Percentiles rank a stretch among this genome's conserved stretches.
Evolutionary conservation across 164 flowering plant species (phyloP).

Genomic region (Umbilicus rupestris): DNA sequence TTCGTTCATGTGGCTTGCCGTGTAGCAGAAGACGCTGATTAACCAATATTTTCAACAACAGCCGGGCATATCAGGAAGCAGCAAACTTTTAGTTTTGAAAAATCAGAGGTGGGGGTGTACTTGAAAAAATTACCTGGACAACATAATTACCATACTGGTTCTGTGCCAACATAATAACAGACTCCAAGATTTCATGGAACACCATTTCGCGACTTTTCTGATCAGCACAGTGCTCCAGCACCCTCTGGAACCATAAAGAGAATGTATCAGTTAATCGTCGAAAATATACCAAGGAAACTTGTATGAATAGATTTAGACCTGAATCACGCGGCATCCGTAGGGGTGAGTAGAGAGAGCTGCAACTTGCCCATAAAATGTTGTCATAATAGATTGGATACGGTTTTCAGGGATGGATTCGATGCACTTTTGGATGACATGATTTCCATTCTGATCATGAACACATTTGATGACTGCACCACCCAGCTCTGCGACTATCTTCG

Average conservation of each 20-base stretch:
- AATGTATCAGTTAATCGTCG: background rate
- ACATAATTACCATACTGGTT: constrained; percentile 97
- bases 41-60: too few species aligned
- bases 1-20: too few species aligned
- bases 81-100: too few species aligned
- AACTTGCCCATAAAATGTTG: constrained; percentile 79
- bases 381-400: constrained; percentile 62
- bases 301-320: constrained; percentile 33
- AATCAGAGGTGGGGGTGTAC: too few species aligned
- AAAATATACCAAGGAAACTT: background rate
- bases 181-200: constrained; percentile 80
- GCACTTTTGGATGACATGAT: constrained; percentile 93
- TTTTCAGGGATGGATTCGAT: constrained; percentile 87
- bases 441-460: constrained; percentile 94
- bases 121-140: constrained; percentile 92
- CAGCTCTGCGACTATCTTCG: constrained; percentile 67
- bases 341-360: constrained; percentile 77
- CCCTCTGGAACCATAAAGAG: constrained; percentile 49
- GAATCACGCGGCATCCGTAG: constrained; percentile 96
- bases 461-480: constrained; percentile 84
- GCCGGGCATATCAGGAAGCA: too few species aligned
- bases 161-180: constrained; percentile 66
- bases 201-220: constrained; percentile 48
- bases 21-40: too few species aligned
- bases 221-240: constrained; percentile 79